Conservation (phyloP, 2,329 filamentous ascomycete species). For the Neospermospora avenae region DNA sequence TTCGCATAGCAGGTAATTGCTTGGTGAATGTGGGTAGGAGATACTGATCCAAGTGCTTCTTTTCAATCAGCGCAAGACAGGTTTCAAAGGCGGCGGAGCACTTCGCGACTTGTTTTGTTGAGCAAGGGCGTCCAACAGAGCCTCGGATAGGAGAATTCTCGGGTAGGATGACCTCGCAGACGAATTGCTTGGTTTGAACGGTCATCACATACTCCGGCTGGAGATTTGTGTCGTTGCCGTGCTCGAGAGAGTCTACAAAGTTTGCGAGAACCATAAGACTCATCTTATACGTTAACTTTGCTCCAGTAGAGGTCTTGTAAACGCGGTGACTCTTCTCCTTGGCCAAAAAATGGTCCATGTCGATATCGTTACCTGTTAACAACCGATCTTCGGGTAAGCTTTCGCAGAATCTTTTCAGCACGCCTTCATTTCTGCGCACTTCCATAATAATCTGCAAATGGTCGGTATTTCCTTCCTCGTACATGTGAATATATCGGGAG, state of each 20-base stretch:
- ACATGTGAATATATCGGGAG: slow-evolving; percentile 82
- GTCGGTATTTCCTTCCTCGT: slow-evolving; percentile 64
- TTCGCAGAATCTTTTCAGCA: slow-evolving; percentile 74
- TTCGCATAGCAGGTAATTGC: slow-evolving; percentile 75
- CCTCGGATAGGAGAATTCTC: slow-evolving; percentile 68
- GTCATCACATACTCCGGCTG: slow-evolving; percentile 60
- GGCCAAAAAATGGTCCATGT: slow-evolving; percentile 53
- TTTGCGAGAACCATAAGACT: slow-evolving; percentile 68
- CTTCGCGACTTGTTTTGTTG: slow-evolving; percentile 75
- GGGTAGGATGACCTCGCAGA: slow-evolving; percentile 78
- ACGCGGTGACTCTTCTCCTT: slow-evolving; percentile 39
- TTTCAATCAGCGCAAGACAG: slow-evolving; percentile 66
- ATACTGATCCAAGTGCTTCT: slow-evolving; percentile 67
- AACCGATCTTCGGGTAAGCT: slow-evolving; percentile 71
- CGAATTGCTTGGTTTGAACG: slow-evolving; percentile 54
- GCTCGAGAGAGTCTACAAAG: slow-evolving; percentile 68
- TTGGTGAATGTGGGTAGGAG: slow-evolving; percentile 72
- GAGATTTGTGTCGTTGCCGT: slow-evolving; percentile 37
- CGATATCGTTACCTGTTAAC: slow-evolving; percentile 56
- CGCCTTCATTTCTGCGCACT: slow-evolving; percentile 55
- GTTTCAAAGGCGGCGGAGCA: slow-evolving; percentile 85
- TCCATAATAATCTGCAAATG: slow-evolving; percentile 58
- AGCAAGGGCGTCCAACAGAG: slow-evolving; percentile 58
- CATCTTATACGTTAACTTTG: slow-evolving; percentile 74
- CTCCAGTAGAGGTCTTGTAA: slow-evolving; percentile 67